A percentile compares a stretch with the other conserved stretches of the same genome.
Evolutionary conservation across 2,329 filamentous ascomycete genomes (phyloP).

Genomic region (Aspergillus intermedius): DNA sequence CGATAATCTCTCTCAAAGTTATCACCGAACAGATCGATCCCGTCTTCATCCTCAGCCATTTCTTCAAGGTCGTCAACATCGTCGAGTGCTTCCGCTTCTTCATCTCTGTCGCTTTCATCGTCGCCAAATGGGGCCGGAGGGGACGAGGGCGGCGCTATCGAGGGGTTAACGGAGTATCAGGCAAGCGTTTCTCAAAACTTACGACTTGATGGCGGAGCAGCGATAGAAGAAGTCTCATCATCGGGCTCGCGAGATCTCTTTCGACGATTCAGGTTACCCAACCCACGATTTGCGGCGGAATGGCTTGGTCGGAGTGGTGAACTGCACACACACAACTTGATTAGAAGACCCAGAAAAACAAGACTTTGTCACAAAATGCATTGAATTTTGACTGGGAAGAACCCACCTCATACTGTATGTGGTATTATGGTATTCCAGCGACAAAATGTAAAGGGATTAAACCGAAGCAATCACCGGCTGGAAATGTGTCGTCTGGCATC

Average conservation of each 20-base stretch:
- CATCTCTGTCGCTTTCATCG: constrained; percentile 42
- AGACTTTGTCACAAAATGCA: constrained; percentile 4
- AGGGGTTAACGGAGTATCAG: constrained; percentile 6
- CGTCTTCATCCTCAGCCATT: constrained; percentile 62
- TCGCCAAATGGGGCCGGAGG: constrained; percentile 50
- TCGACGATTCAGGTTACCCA: constrained; percentile 46
- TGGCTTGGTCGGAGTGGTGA: constrained; percentile 76
- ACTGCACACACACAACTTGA: constrained; percentile 41
- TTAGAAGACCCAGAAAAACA: not conserved
- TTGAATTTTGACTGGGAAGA: not conserved
- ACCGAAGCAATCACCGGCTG: not conserved
- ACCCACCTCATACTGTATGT: constrained; percentile 26
- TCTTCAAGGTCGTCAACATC: constrained; percentile 64
- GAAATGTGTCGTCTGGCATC: constrained; percentile 6
- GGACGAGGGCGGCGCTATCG: constrained; percentile 49
- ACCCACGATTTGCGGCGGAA: constrained; percentile 75
- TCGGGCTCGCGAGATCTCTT: constrained; percentile 62
- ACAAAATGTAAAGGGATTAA: no score
- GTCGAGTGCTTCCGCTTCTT: constrained; percentile 53
- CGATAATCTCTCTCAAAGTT: constrained; percentile 60
- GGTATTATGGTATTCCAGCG: no score
- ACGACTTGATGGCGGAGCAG: constrained; percentile 57
- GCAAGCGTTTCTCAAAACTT: constrained; percentile 30
- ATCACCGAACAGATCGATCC: constrained; percentile 63
- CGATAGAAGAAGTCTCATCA: constrained; percentile 53